Evolutionary conservation across 2,329 filamentous ascomycete species (phyloP), one percentile per base, ranked within the genome.

Genomic region (Claviceps cyperi): DNA sequence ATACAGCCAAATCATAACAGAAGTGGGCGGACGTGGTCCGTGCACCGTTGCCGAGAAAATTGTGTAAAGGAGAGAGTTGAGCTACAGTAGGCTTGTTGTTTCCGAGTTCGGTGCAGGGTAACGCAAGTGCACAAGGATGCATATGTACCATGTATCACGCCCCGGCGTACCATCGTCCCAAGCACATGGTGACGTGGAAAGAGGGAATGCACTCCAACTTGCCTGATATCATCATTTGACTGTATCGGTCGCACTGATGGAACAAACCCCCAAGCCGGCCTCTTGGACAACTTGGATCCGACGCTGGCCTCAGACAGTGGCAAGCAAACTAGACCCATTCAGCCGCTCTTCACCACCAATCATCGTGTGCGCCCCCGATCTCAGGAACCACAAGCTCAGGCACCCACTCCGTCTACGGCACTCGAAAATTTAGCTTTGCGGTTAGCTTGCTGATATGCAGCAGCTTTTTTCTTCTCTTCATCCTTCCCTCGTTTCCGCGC

Each of bases 321-420:
- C 37, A 15, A 15, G 2, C 37, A 19, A 17, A 28, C 41, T 15
- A 13, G 41, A 9, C 22, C 41, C 41, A n/a, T 32, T 5, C 15
- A 44, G 15, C 22, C 41, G 39, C 13, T 19, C 28, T 32, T 28
- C 24, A 17, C 38, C 40, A 48, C 24, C 22, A 43, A 49, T 41
- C 45, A 38, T 49, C 41, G 50, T 44, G 46, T 49, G 50, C 51
- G 39, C 24, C 36, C 45, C 52, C 54, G 53, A 55, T 50, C 43
- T 56, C 54, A 54, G 55, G 45, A 52, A 50, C 28, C 45, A 11
- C 38, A 37, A 38, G 45, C 49, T 43, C 51, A 50, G 48, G 48
- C 44, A 47, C 51, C 21, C 48, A 11, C 28, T 32, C 28, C 28
- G 28, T 32, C 44, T 45, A 41, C 44, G 35, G 35, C 39, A 41